Evolutionary conservation across 352 stramenopile species (phyloP).

Genomic region (Pythium phragmiticola): DNA sequence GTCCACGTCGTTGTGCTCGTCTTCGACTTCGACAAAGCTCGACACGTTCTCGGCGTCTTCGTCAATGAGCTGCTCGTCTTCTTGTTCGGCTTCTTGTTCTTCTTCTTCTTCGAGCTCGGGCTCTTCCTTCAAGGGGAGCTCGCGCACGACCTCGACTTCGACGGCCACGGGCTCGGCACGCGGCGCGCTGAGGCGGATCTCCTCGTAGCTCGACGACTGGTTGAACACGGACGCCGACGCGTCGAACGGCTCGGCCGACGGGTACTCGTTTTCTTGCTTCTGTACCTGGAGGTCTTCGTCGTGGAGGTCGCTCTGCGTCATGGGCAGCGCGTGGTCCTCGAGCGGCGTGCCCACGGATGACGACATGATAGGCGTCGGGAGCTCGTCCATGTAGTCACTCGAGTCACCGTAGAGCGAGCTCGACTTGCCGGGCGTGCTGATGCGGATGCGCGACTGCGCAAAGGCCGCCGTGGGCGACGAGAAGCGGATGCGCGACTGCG

Average conservation of each 20-base stretch:
- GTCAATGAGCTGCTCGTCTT: constrained; percentile 29
- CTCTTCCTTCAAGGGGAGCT: constrained; percentile 6
- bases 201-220: constrained; percentile 9
- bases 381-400: constrained; percentile 15
- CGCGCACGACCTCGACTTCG: neutral
- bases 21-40: constrained; percentile 31
- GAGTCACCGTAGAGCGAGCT: constrained; percentile 14
- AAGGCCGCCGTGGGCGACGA: constrained; percentile 10
- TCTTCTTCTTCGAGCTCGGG: constrained; percentile 1
- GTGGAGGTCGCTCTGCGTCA: constrained; percentile 2
- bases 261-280: too few species aligned
- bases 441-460: constrained; percentile 8
- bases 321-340: constrained; percentile 7
- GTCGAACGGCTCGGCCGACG: neutral
- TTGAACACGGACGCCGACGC: neutral
- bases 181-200: constrained; percentile 9
- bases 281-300: neutral
- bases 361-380: constrained; percentile 23
- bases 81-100: neutral
- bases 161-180: neutral
- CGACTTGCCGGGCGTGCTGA: constrained; percentile 4
- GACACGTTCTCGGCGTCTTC: constrained; percentile 30
- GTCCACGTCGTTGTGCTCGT: constrained; percentile 22
- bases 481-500: constrained; percentile 21
- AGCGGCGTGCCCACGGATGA: constrained; percentile 19